Conservation (phyloP, 2,329 filamentous ascomycete species). For the Alternaria sp. region DNA sequence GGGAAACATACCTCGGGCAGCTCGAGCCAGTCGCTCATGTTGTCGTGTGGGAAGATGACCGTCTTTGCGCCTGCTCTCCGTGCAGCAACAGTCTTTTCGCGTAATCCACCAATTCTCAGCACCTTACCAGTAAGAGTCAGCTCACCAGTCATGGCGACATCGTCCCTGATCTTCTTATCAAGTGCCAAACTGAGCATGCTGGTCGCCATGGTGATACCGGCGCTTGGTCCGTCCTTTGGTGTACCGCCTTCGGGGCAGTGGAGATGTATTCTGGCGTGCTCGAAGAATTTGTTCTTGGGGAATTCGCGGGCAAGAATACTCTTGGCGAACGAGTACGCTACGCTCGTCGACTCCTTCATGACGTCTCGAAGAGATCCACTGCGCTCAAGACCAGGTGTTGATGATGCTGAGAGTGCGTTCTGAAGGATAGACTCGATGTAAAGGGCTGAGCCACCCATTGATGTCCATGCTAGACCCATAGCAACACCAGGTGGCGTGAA, state of each 20-base stretch:
- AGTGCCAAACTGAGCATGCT: conserved; percentile 86
- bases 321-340: conserved; percentile 97
- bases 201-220: conserved; percentile 98
- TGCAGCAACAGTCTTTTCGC: conserved; percentile 97
- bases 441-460: conserved; percentile 93
- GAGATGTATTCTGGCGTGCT: conserved; percentile 92
- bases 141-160: conserved; percentile 97
- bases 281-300: conserved; percentile 92
- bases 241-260: conserved; percentile 97
- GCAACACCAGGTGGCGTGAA: conserved; percentile 91
- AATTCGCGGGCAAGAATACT: conserved; percentile 84
- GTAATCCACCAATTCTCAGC: conserved; percentile 87
- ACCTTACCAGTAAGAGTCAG: conserved; percentile 97
- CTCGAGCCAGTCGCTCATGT: conserved; percentile 96
- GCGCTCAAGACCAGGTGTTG: conserved; percentile 82
- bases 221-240: conserved; percentile 81
- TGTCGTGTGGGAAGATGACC: conserved; percentile 94
- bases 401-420: conserved; percentile 76
- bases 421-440: conserved; percentile 98
- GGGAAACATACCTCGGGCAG: conserved; percentile 80
- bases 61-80: conserved; percentile 90
- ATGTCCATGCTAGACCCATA: conserved; percentile 98
- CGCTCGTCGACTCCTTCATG: conserved; percentile 97
- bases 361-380: conserved; percentile 95
- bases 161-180: conserved; percentile 79